Evolutionary conservation across 768 basidiomycete genomes (phyloP), one percentile per base, ranked within the genome.

Genomic region (Trametes meyenii): DNA sequence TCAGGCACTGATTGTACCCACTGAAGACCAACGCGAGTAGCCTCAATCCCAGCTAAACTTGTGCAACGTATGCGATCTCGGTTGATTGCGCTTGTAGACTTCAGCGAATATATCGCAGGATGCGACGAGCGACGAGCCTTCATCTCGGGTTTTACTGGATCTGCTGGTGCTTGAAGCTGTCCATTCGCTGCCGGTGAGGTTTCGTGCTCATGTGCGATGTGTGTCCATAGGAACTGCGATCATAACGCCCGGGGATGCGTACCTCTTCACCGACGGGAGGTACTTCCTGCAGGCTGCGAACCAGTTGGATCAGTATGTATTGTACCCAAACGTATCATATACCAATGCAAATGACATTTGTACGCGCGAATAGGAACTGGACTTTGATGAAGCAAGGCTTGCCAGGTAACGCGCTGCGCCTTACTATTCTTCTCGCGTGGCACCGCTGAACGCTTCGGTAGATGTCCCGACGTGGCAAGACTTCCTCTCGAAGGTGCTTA

Each of bases 121-220:
- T 93, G 89, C 64, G 94, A 98, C 76, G 79, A 88, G 59, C 81
- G 94, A 58, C 83, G 96, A 24, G 90, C 84, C 0, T 98, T 85
- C 76, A 92, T 99, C 65, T 95, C 93, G 35, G 92, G 92, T 12
- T 99, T 98, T 77, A 92, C 84, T 60, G 97, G 97, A 24, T 96
- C 94, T 40, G 96, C 96, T 69, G 95, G 95, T 85, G 63, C 67
- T 77, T 70, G 52, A 10, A 13, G 19, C 33, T n/a, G 16, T 8
- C 49, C 2, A 23, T 5, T 29, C 2, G n/a, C 23, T 46, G n/a
- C 26, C 17, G n/a, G 17, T n/a, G 8, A 8, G 4, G 19, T 36
- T 19, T 29, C n/a, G n/a, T 6, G 50, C 14, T 48, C 23, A 35
- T 11, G 36, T 4, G 21, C 16, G 14, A 14, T 19, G 17, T 35